Evolutionary conservation across 352 stramenopile species (phyloP).

Genomic region (Aphanomyces invadans): DNA sequence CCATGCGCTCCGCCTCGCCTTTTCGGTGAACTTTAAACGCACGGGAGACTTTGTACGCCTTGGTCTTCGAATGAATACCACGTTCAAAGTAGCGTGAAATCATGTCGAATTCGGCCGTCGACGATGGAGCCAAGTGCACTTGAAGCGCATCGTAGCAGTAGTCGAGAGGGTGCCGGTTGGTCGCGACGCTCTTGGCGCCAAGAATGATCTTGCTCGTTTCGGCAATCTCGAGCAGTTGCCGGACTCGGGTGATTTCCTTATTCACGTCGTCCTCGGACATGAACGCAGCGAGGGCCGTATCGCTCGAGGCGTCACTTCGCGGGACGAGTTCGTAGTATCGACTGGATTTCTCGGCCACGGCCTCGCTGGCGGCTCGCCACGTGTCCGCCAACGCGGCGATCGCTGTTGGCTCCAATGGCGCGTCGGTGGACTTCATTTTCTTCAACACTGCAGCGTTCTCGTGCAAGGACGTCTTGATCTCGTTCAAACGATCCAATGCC

Average conservation of each 20-base stretch:
- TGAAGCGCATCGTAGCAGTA: slow-evolving; percentile 73
- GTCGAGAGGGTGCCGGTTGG: slow-evolving; percentile 48
- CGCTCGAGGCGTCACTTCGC: slow-evolving; percentile 55
- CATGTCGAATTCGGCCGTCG: slow-evolving; percentile 36
- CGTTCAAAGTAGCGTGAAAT: slow-evolving; percentile 58
- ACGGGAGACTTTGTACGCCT: slow-evolving; percentile 48
- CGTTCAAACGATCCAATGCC: slow-evolving; percentile 39
- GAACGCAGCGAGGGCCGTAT: slow-evolving; percentile 51
- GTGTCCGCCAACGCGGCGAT: slow-evolving; percentile 42
- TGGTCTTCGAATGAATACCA: slow-evolving; percentile 32
- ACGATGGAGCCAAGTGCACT: slow-evolving; percentile 40
- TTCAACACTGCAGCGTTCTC: slow-evolving; percentile 42
- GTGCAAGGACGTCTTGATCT: slow-evolving; percentile 46
- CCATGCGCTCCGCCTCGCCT: slow-evolving; percentile 48
- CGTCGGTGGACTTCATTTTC: slow-evolving; percentile 40
- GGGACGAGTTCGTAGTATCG: slow-evolving; percentile 78
- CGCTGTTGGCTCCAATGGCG: slow-evolving; percentile 34
- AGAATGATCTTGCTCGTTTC: slow-evolving; percentile 73
- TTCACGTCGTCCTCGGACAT: slow-evolving; percentile 50
- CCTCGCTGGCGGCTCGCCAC: slow-evolving; percentile 47
- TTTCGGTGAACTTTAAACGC: slow-evolving; percentile 55
- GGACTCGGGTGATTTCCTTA: slow-evolving; percentile 52
- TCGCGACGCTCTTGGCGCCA: slow-evolving; percentile 40
- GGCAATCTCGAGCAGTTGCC: slow-evolving; percentile 57
- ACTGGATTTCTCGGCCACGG: slow-evolving; percentile 60